These are phyloP conservation scores for Ophiostoma piceae DNA, from an alignment of 2,329 filamentous ascomycete genomes.

Conservation along the genomic window DNA sequence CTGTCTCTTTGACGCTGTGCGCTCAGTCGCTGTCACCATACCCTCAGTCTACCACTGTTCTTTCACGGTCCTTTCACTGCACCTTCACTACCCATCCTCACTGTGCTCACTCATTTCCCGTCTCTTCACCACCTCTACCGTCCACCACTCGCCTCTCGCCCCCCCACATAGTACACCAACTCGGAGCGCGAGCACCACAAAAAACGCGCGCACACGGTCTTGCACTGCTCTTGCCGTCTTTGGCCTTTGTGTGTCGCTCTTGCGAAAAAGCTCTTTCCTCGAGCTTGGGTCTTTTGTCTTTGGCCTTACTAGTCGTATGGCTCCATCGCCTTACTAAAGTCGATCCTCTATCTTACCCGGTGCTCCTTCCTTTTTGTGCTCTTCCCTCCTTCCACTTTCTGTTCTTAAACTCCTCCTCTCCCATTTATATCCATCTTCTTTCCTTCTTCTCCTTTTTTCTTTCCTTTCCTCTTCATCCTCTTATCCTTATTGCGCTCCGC, in stretches of 20 bases:
- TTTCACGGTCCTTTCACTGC: not conserved
- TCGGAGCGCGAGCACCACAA: constrained; percentile 24
- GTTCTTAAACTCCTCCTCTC: constrained; percentile 13
- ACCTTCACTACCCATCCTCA: not conserved
- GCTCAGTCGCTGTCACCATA: not conserved
- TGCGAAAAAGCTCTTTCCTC: not conserved
- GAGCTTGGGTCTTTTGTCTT: not conserved
- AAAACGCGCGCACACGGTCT: constrained; percentile 23
- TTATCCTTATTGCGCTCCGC: constrained; percentile 17
- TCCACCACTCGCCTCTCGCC: constrained; percentile 17
- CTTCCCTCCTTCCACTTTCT: not conserved
- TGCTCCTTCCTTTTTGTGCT: constrained; percentile 1
- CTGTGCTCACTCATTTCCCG: constrained; percentile 19
- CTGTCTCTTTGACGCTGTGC: constrained; percentile 14
- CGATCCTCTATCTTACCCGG: constrained; percentile 16
- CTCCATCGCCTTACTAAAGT: constrained; percentile 3
- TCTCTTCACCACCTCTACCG: constrained; percentile 23
- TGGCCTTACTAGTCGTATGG: not conserved
- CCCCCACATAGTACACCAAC: constrained; percentile 23
- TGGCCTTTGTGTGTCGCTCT: not conserved
- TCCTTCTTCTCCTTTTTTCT: constrained; percentile 14
- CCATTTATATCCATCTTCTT: not conserved
- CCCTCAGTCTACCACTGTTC: constrained; percentile 11
- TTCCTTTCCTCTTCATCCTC: constrained; percentile 10
- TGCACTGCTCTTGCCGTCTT: constrained; percentile 7